Evolutionary conservation across 139 green algal genomes (phyloP), one percentile per base, ranked within the genome.

Genomic region (Raphidocelis subcapitata): DNA sequence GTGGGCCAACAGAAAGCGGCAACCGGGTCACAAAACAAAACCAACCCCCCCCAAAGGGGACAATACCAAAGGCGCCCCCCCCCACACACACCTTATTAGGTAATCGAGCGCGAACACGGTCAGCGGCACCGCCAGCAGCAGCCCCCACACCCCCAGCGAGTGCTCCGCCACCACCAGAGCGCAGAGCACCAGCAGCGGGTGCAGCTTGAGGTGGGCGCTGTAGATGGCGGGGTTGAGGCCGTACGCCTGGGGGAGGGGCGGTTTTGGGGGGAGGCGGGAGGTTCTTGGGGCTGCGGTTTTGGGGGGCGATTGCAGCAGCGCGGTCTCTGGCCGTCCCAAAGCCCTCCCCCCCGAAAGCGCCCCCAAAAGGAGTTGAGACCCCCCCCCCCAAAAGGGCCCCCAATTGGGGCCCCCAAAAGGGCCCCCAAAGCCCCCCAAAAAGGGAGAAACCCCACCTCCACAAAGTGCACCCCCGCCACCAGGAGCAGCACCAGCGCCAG

Each of bases 21-120:
- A n/a, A n/a, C n/a, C n/a, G n/a, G n/a, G n/a, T n/a, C n/a, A n/a
- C n/a, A n/a, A n/a, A n/a, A n/a, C n/a, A n/a, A n/a, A n/a, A n/a
- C n/a, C n/a, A n/a, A n/a, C n/a, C n/a, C n/a, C 24, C 18, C 18
- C 36, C 20, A 35, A 18, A 18, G 24, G 18, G 28, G 57, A 28
- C 12, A 62, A 61, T 33, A 44, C 55, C 29, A 8, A 73, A 32
- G n/a, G 57, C 24, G 31, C 37, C 31, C 5, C 32, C 33, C 33
- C 4, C 29, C 31, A 73, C 31, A 15, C 26, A 15, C 55, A 62
- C 26, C 55, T 12, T n/a, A 94, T 91, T 55, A 87, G 82, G 82
- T 98, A 97, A 73, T 98, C 94, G 23, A 98, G 79, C 2, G 83
- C 69, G 73, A 98, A 98, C 0, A 98, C 94, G 1, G 94, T 94